These are phyloP conservation scores for Heliosperma pusillum DNA, from an alignment of 148 eudicot species.

Conservation along the genomic window DNA sequence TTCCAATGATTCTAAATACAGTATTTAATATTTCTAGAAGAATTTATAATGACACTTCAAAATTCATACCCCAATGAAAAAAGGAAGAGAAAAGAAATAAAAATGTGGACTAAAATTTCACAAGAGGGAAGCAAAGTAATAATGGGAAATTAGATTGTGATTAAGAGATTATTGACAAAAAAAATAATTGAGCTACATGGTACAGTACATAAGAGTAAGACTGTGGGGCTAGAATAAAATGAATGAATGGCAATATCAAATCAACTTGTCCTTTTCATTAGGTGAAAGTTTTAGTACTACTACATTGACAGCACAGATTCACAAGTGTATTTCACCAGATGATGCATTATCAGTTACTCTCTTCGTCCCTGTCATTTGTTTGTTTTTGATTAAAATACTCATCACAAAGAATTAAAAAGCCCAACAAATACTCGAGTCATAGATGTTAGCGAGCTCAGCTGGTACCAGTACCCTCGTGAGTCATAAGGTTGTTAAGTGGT, in stretches of 20 bases:
- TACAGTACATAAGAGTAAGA: too few species aligned
- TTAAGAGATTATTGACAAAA: neutral
- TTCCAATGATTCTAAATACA: too few species aligned
- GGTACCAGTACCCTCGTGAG: neutral
- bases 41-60: neutral
- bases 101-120: neutral
- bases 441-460: neutral
- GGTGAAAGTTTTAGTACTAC: neutral
- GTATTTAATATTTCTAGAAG: too few species aligned
- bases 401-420: too few species aligned
- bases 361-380: too few species aligned
- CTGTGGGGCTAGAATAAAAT: neutral
- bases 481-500: neutral
- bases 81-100: neutral
- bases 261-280: neutral
- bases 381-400: too few species aligned
- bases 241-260: neutral
- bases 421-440: too few species aligned
- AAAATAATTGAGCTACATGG: neutral
- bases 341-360: neutral
- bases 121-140: neutral
- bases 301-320: neutral
- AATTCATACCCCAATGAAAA: neutral
- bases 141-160: neutral
- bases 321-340: neutral